A percentile compares a stretch with the other conserved stretches of the same genome.
Evolutionary conservation across 331 rosid genomes (phyloP).

Genomic region (Prunus yedoensis): DNA sequence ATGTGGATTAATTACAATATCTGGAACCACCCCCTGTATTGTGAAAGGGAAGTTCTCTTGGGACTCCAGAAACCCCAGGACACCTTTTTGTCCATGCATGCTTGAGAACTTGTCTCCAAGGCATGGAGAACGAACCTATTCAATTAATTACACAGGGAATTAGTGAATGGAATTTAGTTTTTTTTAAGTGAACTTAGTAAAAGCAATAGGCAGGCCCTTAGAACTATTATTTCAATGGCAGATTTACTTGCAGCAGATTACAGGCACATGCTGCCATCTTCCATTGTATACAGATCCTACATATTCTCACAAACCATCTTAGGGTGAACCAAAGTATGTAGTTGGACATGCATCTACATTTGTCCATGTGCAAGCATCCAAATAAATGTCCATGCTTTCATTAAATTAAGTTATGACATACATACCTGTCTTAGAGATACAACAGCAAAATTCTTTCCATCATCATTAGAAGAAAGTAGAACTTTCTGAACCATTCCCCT

Average conservation of each 20-base stretch:
- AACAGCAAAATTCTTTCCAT: constrained; percentile 85
- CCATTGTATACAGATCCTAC: not conserved
- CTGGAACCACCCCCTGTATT: constrained; percentile 90
- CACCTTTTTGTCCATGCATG: constrained; percentile 99
- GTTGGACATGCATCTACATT: not conserved
- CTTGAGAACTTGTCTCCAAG: constrained; percentile 99
- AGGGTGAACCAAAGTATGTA: not conserved
- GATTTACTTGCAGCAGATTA: not conserved
- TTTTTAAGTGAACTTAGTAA: not conserved
- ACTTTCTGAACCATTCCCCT: constrained; percentile 95
- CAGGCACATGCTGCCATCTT: not conserved
- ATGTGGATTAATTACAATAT: constrained; percentile 92
- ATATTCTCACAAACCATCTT: not conserved
- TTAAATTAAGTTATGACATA: not conserved
- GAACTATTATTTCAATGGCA: not conserved
- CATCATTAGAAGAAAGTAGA: constrained; percentile 87
- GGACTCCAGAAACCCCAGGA: constrained; percentile 82
- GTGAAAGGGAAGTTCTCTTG: constrained; percentile 97
- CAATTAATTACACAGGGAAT: constrained; percentile 7
- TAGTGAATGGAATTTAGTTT: not conserved
- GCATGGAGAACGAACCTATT: constrained; percentile 83
- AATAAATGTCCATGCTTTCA: not conserved
- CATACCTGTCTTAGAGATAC: constrained; percentile 93
- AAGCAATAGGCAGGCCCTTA: not conserved
- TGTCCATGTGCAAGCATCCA: not conserved